Evolutionary conservation across 306 rosid genomes (phyloP).

Genomic region (Corylus americana): DNA sequence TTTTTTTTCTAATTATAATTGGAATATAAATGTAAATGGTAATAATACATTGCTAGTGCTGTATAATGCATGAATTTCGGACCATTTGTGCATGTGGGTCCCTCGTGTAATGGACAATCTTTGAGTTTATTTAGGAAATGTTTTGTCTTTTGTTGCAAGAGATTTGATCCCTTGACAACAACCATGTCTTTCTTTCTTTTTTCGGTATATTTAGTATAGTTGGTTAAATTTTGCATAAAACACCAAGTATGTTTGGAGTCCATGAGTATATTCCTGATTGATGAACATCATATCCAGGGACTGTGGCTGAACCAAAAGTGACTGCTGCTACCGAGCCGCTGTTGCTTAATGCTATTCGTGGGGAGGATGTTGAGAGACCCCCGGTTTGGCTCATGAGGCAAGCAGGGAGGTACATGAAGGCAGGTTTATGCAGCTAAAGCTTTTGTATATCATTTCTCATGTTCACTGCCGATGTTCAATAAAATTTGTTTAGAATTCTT

Average conservation of each 20-base stretch:
- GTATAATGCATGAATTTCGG: neutral
- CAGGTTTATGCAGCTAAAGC: constrained; percentile 54
- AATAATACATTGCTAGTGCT: neutral
- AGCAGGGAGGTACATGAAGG: constrained; percentile 99
- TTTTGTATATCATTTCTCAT: constrained; percentile 14
- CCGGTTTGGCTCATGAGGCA: constrained; percentile 99
- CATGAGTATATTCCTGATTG: constrained; percentile 28
- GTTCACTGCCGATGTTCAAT: neutral
- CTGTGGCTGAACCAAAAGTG: constrained; percentile 60
- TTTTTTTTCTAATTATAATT: neutral
- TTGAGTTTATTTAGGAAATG: neutral
- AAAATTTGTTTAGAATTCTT: neutral
- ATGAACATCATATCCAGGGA: constrained; percentile 43
- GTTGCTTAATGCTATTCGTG: constrained; percentile 84
- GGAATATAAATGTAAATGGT: neutral
- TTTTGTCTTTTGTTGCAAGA: neutral
- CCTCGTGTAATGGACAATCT: neutral
- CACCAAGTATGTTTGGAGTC: neutral
- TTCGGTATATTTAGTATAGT: neutral
- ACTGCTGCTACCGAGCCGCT: constrained; percentile 64
- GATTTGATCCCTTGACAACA: neutral
- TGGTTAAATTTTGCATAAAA: neutral
- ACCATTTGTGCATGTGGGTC: neutral
- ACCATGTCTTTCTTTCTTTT: neutral
- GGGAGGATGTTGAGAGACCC: constrained; percentile 81